phyloP scores from a whole-genome alignment of 2,329 filamentous ascomycete species.

The Didymella segeticola region DNA sequence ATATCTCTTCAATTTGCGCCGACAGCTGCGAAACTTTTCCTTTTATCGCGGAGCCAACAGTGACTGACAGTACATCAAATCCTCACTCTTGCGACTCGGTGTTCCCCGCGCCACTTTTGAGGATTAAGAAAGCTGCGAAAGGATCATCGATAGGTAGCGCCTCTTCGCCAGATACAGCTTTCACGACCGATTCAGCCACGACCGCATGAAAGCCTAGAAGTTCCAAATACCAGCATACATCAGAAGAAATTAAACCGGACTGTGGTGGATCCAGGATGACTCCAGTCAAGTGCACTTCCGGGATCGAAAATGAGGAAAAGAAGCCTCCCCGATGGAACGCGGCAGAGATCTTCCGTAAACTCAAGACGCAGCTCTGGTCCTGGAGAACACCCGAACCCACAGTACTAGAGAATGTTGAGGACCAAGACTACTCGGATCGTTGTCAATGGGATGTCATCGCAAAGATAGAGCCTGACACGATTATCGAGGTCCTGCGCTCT shows the following conservation, averaged over 20 bases:
- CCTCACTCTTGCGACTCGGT: background rate
- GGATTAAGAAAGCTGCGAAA: background rate
- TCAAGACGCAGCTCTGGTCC: background rate
- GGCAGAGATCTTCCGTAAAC: background rate
- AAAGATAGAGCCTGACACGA: background rate
- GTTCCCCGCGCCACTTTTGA: background rate
- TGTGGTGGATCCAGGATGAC: background rate
- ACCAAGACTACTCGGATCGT: background rate
- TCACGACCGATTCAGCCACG: background rate
- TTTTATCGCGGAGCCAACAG: background rate
- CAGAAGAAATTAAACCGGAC: background rate
- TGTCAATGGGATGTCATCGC: slow-evolving; percentile 4
- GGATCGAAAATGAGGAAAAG: background rate
- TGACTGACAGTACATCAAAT: background rate
- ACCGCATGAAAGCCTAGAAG: background rate
- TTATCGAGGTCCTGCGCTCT: background rate
- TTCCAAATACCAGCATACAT: background rate
- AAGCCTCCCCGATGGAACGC: background rate
- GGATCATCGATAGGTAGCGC: background rate
- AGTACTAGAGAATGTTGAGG: background rate
- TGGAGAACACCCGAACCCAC: background rate
- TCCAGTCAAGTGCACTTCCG: background rate
- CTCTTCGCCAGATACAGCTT: background rate
- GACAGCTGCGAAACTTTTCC: background rate
- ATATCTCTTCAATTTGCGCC: background rate